Evolutionary conservation across 768 basidiomycete species (phyloP).

Genomic region (Calocybe cyanea): DNA sequence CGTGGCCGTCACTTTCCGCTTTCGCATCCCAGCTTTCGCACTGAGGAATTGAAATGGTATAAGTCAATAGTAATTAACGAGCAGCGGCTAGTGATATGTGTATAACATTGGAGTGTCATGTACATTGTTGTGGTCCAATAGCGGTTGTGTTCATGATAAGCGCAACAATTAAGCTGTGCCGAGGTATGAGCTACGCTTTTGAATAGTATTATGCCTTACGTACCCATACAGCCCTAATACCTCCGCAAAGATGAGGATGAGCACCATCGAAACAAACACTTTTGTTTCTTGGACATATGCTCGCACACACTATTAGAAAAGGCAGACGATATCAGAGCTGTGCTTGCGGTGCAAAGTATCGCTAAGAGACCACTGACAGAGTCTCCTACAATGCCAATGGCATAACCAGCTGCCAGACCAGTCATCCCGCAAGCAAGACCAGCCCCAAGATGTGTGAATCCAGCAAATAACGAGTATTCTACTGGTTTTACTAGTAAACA

Average conservation of each 20-base stretch:
- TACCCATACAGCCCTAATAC: constrained; percentile 78
- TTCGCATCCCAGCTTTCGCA: too few species aligned
- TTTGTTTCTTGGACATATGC: constrained; percentile 81
- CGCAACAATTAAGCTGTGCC: constrained; percentile 68
- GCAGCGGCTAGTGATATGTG: constrained; percentile 7
- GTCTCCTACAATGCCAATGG: constrained; percentile 92
- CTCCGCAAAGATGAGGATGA: constrained; percentile 91
- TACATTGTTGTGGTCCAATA: constrained; percentile 16
- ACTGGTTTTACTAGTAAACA: constrained; percentile 51
- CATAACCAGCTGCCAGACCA: constrained; percentile 90
- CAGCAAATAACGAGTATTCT: constrained; percentile 79
- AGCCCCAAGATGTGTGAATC: constrained; percentile 90
- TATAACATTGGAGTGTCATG: background rate
- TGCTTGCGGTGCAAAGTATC: too few species aligned
- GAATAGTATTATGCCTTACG: background rate
- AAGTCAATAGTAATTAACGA: background rate
- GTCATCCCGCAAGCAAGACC: constrained; percentile 90
- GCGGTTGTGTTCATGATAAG: constrained; percentile 88
- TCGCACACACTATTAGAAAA: constrained; percentile 17
- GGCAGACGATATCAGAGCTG: background rate
- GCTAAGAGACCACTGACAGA: constrained; percentile 52
- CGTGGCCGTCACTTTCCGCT: too few species aligned
- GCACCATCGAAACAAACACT: constrained; percentile 94
- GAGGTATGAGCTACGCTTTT: background rate
- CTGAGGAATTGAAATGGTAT: background rate